Evolutionary conservation across 805 yeast genomes (phyloP).

Genomic region (Barnettozyma botsteinii): DNA sequence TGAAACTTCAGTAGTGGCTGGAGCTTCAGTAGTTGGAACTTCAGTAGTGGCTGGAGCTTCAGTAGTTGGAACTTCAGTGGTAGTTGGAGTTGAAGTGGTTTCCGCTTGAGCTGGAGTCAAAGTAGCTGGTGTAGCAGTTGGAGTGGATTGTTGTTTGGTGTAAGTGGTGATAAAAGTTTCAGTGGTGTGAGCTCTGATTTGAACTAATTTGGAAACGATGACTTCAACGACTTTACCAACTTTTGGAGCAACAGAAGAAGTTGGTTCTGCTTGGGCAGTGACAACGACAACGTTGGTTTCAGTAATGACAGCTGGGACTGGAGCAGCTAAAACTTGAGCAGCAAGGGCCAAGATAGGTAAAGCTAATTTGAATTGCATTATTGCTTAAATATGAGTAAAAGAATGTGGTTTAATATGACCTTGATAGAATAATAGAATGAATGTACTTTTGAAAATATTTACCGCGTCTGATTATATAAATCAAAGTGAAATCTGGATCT

Average conservation of each 20-base stretch:
- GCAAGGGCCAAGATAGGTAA: constrained; percentile 23
- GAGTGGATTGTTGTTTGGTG: constrained; percentile 12
- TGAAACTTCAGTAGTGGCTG: constrained; percentile 3
- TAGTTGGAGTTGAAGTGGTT: constrained; percentile 3
- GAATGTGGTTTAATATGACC: constrained; percentile 1
- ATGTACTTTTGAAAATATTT: background rate
- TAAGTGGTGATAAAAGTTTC: constrained; percentile 19
- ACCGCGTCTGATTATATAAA: constrained; percentile 4
- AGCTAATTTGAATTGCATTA: constrained; percentile 23
- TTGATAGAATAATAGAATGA: no score
- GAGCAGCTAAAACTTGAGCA: constrained; percentile 24
- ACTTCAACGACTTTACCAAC: constrained; percentile 21
- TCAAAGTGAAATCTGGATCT: constrained; percentile 1
- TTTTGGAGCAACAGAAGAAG: constrained; percentile 16
- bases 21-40: constrained; percentile 17
- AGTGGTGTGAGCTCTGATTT: constrained; percentile 18
- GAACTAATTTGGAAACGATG: constrained; percentile 22
- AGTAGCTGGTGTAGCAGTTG: constrained; percentile 1
- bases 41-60: constrained; percentile 15
- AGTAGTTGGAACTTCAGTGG: constrained; percentile 20
- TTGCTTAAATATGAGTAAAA: background rate
- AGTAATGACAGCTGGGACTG: constrained; percentile 26
- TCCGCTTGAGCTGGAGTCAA: no score
- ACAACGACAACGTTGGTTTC: constrained; percentile 24
- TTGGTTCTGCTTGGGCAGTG: constrained; percentile 21